Evolutionary conservation across 257 asterid genomes (phyloP), one percentile per base, ranked within the genome.

Genomic region (Nicotiana attenuata): DNA sequence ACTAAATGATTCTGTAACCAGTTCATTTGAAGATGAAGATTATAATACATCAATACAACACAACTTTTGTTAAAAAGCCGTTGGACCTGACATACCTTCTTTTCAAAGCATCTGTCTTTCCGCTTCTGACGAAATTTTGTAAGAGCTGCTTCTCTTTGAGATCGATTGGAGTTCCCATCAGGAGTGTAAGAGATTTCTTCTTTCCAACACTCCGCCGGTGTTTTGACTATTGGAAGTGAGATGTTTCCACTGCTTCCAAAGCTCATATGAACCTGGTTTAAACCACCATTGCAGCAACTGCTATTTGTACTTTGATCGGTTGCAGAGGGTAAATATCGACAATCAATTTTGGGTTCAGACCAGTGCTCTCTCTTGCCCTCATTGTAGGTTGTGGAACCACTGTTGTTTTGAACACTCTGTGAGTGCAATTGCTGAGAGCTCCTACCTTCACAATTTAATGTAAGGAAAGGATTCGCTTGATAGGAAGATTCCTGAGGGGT

Each of bases 81-180:
- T 61, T 16, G 14, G 57, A 38, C 41, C 77, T 15, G 64, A 26
- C 76, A 19, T 85, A 96, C 99, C 99, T 96, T 96, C 89, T 96
- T 96, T 85, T 96, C 96, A 76, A 90, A 96, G 90, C 99, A 94
- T 89, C 99, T 89, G 24, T 94, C 98, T 85, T 96, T 96, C 86
- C 99, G 86, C 87, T 96, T 96, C 87, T 87, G 66, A 7, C 98
- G 91, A 81, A 96, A 96, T 83, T 94, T 96, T n/a, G 85, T 86
- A 11, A 96, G 90, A 78, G 99, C 99, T 4, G 96, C 99, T 86
- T 94, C 96, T 86, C 99, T 89, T 84, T 81, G 97, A n/a, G 95
- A 86, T 68, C 89, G 89, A 71, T 86, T 78, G 63, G 95, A 84
- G 82, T 85, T 84, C 16, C 87, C 93, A 17, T 91, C 97, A 4